A percentile compares a stretch with the other conserved stretches of the same genome.
These are phyloP conservation scores for Caryocar brasiliense DNA, from an alignment of 441 rosid species.

Conservation along the genomic window DNA sequence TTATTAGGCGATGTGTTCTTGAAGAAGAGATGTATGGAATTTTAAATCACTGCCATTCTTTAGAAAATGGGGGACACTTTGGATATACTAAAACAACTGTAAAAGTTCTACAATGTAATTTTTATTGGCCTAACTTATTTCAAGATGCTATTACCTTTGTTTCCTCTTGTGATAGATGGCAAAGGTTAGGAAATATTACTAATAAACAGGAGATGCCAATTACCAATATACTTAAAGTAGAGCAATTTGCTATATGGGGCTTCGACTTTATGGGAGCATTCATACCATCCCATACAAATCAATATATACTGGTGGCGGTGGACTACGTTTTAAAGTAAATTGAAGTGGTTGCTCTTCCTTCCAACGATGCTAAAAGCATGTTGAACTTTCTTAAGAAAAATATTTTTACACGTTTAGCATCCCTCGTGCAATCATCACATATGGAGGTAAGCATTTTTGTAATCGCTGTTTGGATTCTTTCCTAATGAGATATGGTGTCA, in stretches of 20 bases:
- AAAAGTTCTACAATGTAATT: background rate
- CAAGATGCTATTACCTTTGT: background rate
- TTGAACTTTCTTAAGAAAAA: background rate
- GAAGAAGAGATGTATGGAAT: background rate
- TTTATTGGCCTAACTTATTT: too few species aligned
- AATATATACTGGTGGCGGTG: background rate
- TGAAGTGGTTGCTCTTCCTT: background rate
- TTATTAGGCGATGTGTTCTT: background rate
- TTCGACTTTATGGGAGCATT: constrained; percentile 1
- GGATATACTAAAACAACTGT: background rate
- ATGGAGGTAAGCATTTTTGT: background rate
- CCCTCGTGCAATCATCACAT: background rate
- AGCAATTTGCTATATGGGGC: too few species aligned
- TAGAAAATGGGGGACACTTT: background rate
- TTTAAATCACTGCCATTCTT: background rate
- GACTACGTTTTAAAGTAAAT: background rate
- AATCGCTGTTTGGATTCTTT: background rate
- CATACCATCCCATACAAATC: background rate
- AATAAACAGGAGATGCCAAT: background rate
- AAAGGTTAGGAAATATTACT: background rate
- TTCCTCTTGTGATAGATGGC: background rate
- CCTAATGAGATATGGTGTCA: background rate
- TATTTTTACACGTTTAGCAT: background rate
- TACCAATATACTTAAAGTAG: background rate
- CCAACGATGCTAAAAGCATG: background rate